Evolutionary conservation across 306 rosid species (phyloP).

Genomic region (Nissolia schottii): DNA sequence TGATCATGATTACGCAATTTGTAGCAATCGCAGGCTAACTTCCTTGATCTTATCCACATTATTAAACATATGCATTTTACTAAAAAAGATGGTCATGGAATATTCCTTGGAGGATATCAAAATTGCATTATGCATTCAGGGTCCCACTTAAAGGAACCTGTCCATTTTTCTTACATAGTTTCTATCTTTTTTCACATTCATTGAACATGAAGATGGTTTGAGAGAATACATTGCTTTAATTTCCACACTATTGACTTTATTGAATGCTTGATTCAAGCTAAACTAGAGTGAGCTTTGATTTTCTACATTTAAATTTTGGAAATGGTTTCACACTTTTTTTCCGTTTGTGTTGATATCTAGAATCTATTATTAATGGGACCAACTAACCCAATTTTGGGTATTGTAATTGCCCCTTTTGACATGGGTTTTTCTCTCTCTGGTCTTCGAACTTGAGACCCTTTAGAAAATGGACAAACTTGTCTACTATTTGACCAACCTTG

Average conservation of each 20-base stretch:
- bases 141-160: slow-evolving; percentile 2
- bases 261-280: neutral
- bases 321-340: too few species aligned
- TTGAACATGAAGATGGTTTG: neutral
- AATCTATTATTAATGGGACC: too few species aligned
- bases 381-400: too few species aligned
- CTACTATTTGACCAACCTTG: too few species aligned
- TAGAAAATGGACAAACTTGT: too few species aligned
- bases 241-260: neutral
- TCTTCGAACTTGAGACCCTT: too few species aligned
- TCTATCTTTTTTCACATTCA: neutral
- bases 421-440: too few species aligned
- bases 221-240: neutral
- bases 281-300: neutral
- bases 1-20: neutral
- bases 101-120: neutral
- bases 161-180: neutral
- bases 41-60: neutral
- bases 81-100: neutral
- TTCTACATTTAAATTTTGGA: neutral
- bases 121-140: neutral
- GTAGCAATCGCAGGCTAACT: neutral
- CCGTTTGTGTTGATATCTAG: too few species aligned
- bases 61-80: neutral
- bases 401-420: too few species aligned